Percentiles rank a stretch among this genome's conserved stretches.
These are phyloP conservation scores for Gnomoniopsis smithogilvyi DNA, from an alignment of 2,329 filamentous ascomycete genomes.

Conservation along the genomic window DNA sequence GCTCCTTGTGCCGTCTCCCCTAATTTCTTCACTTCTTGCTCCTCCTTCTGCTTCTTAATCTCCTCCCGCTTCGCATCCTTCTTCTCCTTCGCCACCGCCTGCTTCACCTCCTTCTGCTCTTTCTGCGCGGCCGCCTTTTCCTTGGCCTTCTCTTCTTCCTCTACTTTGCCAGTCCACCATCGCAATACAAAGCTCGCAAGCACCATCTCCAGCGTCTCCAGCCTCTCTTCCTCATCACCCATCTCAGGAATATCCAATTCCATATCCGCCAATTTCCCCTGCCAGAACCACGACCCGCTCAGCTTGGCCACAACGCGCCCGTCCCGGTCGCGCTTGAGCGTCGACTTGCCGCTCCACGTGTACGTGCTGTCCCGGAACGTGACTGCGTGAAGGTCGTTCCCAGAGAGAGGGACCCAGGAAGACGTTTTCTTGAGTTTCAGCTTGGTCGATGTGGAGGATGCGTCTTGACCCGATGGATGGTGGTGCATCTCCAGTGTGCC, in stretches of 20 bases:
- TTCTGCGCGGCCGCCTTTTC: conserved; percentile 6
- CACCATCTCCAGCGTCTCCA: conserved; percentile 14
- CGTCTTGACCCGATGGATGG: background rate
- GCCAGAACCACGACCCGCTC: conserved; percentile 12
- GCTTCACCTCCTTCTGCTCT: conserved; percentile 9
- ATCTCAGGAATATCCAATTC: conserved; percentile 10
- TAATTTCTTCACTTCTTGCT: background rate
- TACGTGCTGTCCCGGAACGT: conserved; percentile 12
- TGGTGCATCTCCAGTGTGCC: conserved; percentile 15
- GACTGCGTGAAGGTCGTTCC: conserved; percentile 11
- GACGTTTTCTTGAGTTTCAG: conserved; percentile 15
- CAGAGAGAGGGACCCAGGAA: conserved; percentile 9
- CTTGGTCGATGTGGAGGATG: background rate
- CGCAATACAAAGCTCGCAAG: conserved; percentile 12
- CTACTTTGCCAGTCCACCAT: conserved; percentile 14
- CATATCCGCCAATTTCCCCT: conserved; percentile 16
- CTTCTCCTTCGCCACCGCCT: background rate
- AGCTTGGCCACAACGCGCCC: conserved; percentile 7
- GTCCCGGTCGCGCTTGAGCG: conserved; percentile 10
- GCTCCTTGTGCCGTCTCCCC: background rate
- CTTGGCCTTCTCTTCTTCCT: conserved; percentile 3
- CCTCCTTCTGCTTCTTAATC: background rate
- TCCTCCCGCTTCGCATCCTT: conserved; percentile 3
- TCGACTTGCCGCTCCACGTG: conserved; percentile 15
- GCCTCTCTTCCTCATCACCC: conserved; percentile 12